A percentile compares a stretch with the other conserved stretches of the same genome.
Conservation (phyloP, 73 alveolate species). For the Stentor coeruleus region DNA sequence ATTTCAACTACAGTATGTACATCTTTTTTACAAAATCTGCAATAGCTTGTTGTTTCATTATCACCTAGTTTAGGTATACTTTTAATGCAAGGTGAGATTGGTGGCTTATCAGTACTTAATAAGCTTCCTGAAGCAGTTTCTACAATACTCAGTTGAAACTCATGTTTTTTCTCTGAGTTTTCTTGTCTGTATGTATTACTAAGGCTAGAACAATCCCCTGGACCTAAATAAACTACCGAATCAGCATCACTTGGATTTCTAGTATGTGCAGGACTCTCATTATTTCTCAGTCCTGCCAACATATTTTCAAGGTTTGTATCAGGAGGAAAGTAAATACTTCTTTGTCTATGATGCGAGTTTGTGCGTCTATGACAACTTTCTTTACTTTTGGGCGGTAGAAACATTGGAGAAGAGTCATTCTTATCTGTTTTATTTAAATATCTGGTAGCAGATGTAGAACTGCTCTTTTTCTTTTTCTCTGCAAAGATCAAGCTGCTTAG, state of each 20-base stretch:
- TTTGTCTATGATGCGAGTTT: background rate
- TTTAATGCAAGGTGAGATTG: background rate
- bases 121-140: background rate
- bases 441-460: too few species aligned
- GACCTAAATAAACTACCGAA: conserved; percentile 3
- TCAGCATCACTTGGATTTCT: conserved; percentile 13
- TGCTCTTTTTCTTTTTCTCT: too few species aligned
- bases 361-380: background rate
- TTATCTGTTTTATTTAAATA: too few species aligned
- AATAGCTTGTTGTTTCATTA: background rate
- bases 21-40: conserved; percentile 9
- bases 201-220: background rate
- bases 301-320: background rate
- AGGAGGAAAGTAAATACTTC: background rate
- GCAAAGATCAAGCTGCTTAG: too few species aligned
- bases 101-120: background rate
- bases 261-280: background rate
- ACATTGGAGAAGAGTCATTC: too few species aligned
- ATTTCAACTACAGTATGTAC: background rate
- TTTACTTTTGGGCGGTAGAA: too few species aligned
- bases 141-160: background rate
- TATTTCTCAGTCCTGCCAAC: background rate
- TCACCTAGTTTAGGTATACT: background rate
- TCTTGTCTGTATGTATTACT: background rate
- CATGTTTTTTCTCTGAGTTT: background rate